These are phyloP conservation scores for Microthyrium microscopicum DNA, from an alignment of 2,329 filamentous ascomycete species.

Conservation along the genomic window DNA sequence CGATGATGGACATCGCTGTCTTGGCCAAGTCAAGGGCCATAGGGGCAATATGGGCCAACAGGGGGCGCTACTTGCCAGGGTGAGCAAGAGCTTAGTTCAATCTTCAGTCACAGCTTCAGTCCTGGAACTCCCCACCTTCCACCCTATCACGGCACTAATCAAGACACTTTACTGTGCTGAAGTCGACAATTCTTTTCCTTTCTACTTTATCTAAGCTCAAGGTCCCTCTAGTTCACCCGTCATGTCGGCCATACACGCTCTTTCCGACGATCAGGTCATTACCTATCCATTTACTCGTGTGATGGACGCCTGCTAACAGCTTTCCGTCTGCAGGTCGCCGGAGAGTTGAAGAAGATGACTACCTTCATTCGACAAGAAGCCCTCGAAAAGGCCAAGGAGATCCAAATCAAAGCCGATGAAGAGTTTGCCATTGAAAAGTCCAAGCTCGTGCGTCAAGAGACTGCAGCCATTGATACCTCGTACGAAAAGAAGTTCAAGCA, in stretches of 20 bases:
- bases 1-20: too few species aligned
- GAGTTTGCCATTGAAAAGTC: conserved; percentile 99
- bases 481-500: conserved; percentile 99
- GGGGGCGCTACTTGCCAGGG: too few species aligned
- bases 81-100: too few species aligned
- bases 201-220: too few species aligned
- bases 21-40: too few species aligned
- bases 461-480: conserved; percentile 70
- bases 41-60: too few species aligned
- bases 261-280: conserved; percentile 90
- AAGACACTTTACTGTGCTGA: too few species aligned
- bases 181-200: too few species aligned
- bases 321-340: conserved; percentile 54
- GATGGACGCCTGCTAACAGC: conserved; percentile 1
- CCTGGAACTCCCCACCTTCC: too few species aligned
- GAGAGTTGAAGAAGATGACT: conserved; percentile 99
- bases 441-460: conserved; percentile 94
- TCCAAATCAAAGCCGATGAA: conserved; percentile 95
- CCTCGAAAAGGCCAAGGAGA: conserved; percentile 89
- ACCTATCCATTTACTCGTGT: conserved; percentile 10
- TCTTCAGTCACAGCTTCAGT: too few species aligned
- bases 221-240: too few species aligned
- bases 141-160: too few species aligned
- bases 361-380: conserved; percentile 99
- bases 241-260: conserved; percentile 86